Evolutionary conservation across 345 rosid species (phyloP).

Genomic region (Anastatica hierochuntica): DNA sequence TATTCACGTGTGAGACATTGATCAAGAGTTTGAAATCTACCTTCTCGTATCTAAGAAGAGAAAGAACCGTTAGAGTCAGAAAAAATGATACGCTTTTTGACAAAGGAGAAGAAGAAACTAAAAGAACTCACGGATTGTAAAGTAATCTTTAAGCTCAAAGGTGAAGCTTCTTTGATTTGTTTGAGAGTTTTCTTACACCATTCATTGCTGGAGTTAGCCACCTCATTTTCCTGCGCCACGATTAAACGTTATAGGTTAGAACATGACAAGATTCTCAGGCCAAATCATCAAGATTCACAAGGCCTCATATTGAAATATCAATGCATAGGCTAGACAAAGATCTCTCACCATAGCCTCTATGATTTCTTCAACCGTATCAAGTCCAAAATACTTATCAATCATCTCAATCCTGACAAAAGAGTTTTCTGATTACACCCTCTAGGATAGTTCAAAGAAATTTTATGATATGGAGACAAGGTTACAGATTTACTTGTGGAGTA

Average conservation of each 20-base stretch:
- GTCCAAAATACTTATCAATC: conserved; percentile 76
- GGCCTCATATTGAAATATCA: too few relatives aligned
- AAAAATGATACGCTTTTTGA: neutral
- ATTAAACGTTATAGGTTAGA: neutral
- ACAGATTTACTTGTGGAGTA: conserved; percentile 50
- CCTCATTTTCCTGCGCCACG: conserved; percentile 48
- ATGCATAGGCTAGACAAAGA: conserved; percentile 3
- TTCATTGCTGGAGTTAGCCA: conserved; percentile 36
- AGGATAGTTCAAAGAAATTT: neutral
- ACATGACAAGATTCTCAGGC: neutral
- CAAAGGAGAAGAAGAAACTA: conserved; percentile 3
- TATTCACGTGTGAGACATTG: conserved; percentile 82
- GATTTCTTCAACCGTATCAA: conserved; percentile 84
- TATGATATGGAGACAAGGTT: neutral
- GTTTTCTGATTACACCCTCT: neutral
- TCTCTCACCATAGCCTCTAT: conserved; percentile 63
- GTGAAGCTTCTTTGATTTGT: conserved; percentile 77
- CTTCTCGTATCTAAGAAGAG: conserved; percentile 58
- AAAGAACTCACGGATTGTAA: conserved; percentile 58
- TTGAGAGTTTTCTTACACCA: conserved; percentile 51
- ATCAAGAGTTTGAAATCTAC: conserved; percentile 81
- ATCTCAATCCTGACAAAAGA: conserved; percentile 46
- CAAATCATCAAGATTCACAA: neutral
- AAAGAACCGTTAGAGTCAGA: conserved; percentile 2
- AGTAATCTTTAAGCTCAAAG: conserved; percentile 80